Evolutionary conservation across 345 rosid species (phyloP).

Genomic region (Salix brachista): DNA sequence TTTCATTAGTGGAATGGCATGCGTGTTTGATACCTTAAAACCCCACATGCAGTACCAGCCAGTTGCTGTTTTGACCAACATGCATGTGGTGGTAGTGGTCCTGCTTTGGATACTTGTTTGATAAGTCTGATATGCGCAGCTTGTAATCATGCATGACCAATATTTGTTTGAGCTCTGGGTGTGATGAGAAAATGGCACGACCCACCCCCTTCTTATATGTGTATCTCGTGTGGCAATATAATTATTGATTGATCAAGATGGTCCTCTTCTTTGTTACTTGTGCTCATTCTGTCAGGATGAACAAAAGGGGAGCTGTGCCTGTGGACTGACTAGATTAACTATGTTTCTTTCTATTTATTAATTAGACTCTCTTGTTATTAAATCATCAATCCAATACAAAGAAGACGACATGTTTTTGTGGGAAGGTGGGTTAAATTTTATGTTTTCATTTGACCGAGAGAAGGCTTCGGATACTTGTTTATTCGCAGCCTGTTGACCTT

Average conservation of each 20-base stretch:
- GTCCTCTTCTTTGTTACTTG: neutral
- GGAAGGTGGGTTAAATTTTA: too few species aligned
- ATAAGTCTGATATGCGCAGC: neutral
- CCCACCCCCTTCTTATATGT: neutral
- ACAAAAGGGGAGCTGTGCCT: neutral
- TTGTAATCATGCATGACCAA: neutral
- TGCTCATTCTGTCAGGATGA: neutral
- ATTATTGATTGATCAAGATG: conserved; percentile 2
- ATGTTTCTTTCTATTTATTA: neutral
- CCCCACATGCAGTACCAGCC: neutral
- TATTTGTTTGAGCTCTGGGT: neutral
- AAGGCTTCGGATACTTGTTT: too few species aligned
- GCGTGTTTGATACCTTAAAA: neutral
- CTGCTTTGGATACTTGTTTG: neutral
- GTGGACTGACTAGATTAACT: neutral
- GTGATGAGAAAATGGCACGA: neutral
- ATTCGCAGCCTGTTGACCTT: too few species aligned
- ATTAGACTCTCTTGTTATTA: neutral
- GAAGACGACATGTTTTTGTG: neutral
- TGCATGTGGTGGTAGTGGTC: neutral
- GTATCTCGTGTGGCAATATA: neutral
- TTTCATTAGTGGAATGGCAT: neutral
- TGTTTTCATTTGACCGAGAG: too few species aligned
- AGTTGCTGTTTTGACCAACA: neutral
- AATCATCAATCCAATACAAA: neutral